phyloP scores from a whole-genome alignment of 306 rosid genomes.

The Datisca glomerata region DNA sequence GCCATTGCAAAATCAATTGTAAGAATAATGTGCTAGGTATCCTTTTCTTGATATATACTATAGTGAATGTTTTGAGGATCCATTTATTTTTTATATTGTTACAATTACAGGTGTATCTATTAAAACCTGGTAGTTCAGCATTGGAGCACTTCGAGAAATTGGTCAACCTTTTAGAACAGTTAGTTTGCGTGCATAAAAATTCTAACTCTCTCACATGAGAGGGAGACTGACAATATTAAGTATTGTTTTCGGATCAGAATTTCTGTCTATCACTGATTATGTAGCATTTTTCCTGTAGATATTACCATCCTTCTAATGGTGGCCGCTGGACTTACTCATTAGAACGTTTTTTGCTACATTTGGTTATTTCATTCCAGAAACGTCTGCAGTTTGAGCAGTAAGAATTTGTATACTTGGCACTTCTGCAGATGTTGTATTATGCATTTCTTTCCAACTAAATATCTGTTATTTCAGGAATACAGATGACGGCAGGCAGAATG shows the following conservation, averaged over 20 bases:
- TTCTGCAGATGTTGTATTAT: conserved; percentile 11
- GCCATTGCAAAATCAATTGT: conserved; percentile 88
- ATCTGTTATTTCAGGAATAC: conserved; percentile 38
- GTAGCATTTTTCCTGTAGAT: conserved; percentile 35
- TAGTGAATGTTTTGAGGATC: not conserved
- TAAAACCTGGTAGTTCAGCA: conserved; percentile 69
- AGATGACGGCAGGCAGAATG: conserved; percentile 24
- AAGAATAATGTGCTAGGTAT: conserved; percentile 20
- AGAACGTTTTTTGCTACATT: conserved; percentile 72
- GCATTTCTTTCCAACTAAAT: conserved; percentile 29
- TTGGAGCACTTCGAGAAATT: conserved; percentile 74
- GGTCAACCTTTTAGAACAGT: conserved; percentile 99
- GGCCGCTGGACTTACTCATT: conserved; percentile 97
- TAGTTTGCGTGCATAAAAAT: conserved; percentile 50
- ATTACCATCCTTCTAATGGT: conserved; percentile 98
- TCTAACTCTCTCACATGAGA: conserved; percentile 12
- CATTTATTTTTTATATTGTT: conserved; percentile 6
- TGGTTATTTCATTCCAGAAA: conserved; percentile 78
- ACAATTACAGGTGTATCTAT: conserved; percentile 65
- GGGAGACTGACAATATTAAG: too few species aligned
- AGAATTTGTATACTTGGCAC: conserved; percentile 19
- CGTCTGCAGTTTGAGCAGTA: conserved; percentile 87
- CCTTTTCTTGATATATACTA: not conserved
- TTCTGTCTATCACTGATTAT: conserved; percentile 9
- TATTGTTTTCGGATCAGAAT: conserved; percentile 7